Conservation (phyloP, 371 early-diverging fungal genomes). For the Syncephalastrum monosporum region DNA sequence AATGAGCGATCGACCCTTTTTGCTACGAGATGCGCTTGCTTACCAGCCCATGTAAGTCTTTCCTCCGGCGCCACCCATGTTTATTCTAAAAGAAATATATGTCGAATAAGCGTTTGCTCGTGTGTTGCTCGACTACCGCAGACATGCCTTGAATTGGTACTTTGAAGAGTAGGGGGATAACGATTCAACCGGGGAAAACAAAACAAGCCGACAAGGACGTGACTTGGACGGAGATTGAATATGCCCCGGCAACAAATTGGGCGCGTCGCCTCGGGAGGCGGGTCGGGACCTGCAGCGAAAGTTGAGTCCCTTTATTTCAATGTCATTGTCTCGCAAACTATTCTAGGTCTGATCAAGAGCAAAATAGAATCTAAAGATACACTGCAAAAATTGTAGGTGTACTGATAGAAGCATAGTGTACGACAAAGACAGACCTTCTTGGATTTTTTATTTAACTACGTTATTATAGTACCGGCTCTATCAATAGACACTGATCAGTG, state of each 20-base stretch:
- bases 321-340: too few relatives aligned
- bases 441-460: too few relatives aligned
- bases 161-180: slow-evolving; percentile 2
- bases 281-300: too few relatives aligned
- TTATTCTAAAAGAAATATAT: slow-evolving; percentile 2
- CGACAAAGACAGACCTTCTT: too few relatives aligned
- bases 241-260: not conserved
- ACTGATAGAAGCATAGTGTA: too few relatives aligned
- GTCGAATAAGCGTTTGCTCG: not conserved
- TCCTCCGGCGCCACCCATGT: slow-evolving; percentile 42
- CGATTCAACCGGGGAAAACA: slow-evolving; percentile 5
- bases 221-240: slow-evolving; percentile 2
- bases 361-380: too few relatives aligned
- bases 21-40: slow-evolving; percentile 4
- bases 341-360: too few relatives aligned
- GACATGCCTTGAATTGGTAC: slow-evolving; percentile 1
- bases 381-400: too few relatives aligned
- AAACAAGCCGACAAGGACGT: slow-evolving; percentile 7
- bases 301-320: too few relatives aligned
- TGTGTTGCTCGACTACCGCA: not conserved
- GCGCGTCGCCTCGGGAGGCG: not conserved
- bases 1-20: too few relatives aligned
- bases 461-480: too few relatives aligned
- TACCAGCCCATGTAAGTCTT: slow-evolving; percentile 48
- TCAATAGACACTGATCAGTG: too few relatives aligned